phyloP scores from a whole-genome alignment of 2,329 filamentous ascomycete species.

The Fusarium decemcellulare region DNA sequence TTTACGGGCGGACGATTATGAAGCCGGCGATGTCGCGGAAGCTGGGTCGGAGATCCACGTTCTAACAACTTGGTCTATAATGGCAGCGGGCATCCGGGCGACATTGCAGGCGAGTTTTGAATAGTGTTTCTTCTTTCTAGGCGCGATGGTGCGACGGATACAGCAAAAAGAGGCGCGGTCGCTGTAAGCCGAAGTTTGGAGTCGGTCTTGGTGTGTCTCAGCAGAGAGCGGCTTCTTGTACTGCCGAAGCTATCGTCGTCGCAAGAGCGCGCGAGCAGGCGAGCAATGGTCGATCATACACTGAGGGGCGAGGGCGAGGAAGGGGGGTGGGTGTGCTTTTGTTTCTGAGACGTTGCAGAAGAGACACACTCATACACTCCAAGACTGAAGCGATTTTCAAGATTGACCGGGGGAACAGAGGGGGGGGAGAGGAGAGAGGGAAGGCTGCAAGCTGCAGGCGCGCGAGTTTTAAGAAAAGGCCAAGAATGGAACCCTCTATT shows the following conservation, averaged over 20 bases:
- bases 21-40: conserved; percentile 49
- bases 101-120: conserved; percentile 51
- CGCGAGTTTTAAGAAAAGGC: conserved; percentile 40
- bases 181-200: conserved; percentile 4
- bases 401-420: conserved; percentile 24
- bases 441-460: conserved; percentile 33
- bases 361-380: conserved; percentile 2
- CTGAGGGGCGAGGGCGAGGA: too few relatives aligned
- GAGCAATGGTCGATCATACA: conserved; percentile 34
- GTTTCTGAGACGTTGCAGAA: conserved; percentile 37
- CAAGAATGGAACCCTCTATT: conserved; percentile 13
- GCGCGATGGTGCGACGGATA: conserved; percentile 9
- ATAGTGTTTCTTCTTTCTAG: conserved; percentile 32
- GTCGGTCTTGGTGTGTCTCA: conserved; percentile 42
- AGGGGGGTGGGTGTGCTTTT: too few relatives aligned
- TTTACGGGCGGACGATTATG: conserved; percentile 30
- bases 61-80: conserved; percentile 40
- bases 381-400: conserved; percentile 27
- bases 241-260: conserved; percentile 35
- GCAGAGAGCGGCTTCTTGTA: conserved; percentile 32
- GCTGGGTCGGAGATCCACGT: conserved; percentile 51
- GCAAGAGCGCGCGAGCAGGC: conserved; percentile 32
- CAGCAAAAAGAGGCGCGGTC: conserved; percentile 3
- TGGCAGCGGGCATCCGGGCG: conserved; percentile 64
- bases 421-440: conserved; percentile 20